phyloP scores from a whole-genome alignment of 75 land plant genomes.

The Pseudotsuga menziesii region DNA sequence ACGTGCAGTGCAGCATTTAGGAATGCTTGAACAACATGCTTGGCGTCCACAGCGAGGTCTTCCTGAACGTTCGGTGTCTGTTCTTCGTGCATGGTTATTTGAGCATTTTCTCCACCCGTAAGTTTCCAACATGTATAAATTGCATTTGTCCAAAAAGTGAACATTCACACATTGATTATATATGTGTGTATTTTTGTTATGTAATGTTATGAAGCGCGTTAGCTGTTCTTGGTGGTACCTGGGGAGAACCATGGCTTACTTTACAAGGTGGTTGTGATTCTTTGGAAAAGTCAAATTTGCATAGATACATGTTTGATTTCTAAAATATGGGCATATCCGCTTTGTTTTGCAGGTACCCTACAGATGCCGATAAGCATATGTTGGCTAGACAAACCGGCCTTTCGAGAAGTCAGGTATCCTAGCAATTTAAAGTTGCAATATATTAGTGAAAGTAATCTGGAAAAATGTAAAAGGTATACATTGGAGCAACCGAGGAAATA shows the following conservation, averaged over 20 bases:
- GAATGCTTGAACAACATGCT: conserved; percentile 50
- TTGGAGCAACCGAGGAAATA: not conserved
- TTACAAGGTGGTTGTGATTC: too few relatives aligned
- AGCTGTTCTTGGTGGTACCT: too few relatives aligned
- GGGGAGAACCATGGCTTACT: too few relatives aligned
- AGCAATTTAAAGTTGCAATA: not conserved
- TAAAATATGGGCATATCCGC: not conserved
- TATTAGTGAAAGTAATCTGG: not conserved
- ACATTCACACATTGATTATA: not conserved
- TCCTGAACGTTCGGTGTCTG: conserved; percentile 86
- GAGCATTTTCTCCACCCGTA: conserved; percentile 99
- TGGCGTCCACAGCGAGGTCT: conserved; percentile 99
- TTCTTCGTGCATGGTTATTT: conserved; percentile 93
- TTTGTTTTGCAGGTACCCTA: conserved; percentile 73
- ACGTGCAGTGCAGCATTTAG: conserved; percentile 26
- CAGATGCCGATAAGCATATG: conserved; percentile 87
- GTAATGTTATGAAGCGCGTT: not conserved
- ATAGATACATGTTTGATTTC: not conserved
- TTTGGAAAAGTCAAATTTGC: not conserved
- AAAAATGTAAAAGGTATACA: not conserved
- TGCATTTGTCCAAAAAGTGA: not conserved
- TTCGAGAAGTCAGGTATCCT: conserved; percentile 78
- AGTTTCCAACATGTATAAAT: conserved; percentile 14
- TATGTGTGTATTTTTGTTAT: too few relatives aligned
- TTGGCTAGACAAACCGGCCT: conserved; percentile 90